These are phyloP conservation scores for Psophocarpus tetragonolobus DNA, from an alignment of 306 rosid genomes.

Conservation along the genomic window DNA sequence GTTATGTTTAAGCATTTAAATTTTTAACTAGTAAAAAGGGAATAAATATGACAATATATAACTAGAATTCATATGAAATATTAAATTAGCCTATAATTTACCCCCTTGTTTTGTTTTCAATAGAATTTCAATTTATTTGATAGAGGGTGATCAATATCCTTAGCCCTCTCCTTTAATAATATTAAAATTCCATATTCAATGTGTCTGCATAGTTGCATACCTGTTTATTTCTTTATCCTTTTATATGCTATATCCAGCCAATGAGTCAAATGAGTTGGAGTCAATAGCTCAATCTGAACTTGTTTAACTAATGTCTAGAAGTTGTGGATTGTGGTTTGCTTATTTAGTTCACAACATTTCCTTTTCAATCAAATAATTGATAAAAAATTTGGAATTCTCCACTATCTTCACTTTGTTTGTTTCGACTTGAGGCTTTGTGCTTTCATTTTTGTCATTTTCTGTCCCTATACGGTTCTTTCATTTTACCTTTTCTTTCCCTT, in stretches of 20 bases:
- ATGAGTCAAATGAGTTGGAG: not conserved
- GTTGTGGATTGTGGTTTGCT: not conserved
- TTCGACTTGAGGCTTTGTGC: not conserved
- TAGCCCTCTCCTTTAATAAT: not conserved
- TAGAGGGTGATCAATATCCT: not conserved
- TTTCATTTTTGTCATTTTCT: not conserved
- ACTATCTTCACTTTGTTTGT: not conserved
- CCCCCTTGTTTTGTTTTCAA: not conserved
- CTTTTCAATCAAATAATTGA: not conserved
- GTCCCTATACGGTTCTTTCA: not conserved
- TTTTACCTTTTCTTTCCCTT: not conserved
- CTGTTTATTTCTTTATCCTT: not conserved
- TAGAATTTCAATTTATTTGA: not conserved
- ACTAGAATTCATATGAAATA: slow-evolving; percentile 3
- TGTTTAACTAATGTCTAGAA: not conserved
- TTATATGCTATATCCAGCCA: not conserved
- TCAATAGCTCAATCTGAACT: not conserved
- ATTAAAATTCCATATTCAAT: not conserved
- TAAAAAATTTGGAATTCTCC: not conserved
- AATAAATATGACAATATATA: not conserved
- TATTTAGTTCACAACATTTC: slow-evolving; percentile 13
- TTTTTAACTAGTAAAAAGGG: not conserved
- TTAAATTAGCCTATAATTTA: not conserved
- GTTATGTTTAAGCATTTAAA: slow-evolving; percentile 16
- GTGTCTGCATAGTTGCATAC: not conserved